A percentile compares a stretch with the other conserved stretches of the same genome.
Evolutionary conservation across 139 green algal species (phyloP).

Genomic region (Volvox reticuliferus): DNA sequence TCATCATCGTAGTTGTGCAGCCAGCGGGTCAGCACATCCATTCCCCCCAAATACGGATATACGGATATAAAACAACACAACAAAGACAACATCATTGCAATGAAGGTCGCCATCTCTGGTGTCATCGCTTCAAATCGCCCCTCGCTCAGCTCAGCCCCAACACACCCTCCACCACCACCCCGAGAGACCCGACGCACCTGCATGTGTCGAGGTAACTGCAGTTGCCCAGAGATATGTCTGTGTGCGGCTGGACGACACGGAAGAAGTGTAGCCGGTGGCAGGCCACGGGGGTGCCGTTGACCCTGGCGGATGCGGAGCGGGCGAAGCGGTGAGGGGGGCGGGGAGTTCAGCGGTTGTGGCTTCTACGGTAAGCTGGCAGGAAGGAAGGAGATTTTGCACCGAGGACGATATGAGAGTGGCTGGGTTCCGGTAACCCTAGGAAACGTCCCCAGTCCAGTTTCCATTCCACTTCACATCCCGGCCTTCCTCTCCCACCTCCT

Average conservation of each 20-base stretch:
- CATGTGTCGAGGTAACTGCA: constrained; percentile 92
- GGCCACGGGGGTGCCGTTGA: constrained; percentile 42
- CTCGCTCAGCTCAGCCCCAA: no score
- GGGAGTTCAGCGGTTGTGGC: neutral
- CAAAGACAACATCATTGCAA: no score
- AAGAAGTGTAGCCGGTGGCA: constrained; percentile 64
- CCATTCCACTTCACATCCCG: neutral
- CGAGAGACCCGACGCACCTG: constrained; percentile 48
- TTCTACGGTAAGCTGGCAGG: neutral
- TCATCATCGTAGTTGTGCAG: no score
- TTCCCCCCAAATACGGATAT: no score
- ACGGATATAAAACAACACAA: no score
- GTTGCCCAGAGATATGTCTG: constrained; percentile 83
- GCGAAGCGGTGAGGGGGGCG: neutral
- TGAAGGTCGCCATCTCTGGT: no score
- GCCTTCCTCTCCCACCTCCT: constrained; percentile 42
- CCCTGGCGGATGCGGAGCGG: constrained; percentile 10
- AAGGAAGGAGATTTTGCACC: neutral
- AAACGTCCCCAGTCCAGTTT: neutral
- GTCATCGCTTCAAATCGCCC: no score
- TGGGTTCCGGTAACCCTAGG: neutral
- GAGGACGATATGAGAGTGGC: no score
- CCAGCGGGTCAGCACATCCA: no score
- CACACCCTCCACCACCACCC: no score
- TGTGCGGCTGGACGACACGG: constrained; percentile 77